Evolutionary conservation across 1,284 basidiomycete genomes (phyloP), one percentile per base, ranked within the genome.

Genomic region (Farysia itapuensis): DNA sequence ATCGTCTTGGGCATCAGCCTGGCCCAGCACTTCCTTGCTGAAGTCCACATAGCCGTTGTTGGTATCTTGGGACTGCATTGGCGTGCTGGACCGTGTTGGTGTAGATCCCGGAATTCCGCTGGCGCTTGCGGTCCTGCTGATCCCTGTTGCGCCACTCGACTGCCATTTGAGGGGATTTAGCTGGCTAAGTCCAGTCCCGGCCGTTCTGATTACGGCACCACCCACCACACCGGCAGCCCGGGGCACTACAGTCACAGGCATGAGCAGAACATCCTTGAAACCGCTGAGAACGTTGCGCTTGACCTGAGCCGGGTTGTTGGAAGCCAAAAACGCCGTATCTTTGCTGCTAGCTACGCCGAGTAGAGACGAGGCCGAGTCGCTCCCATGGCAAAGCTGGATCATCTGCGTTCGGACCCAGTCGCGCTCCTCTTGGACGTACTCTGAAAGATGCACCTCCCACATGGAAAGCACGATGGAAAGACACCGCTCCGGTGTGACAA

Each of bases 191-290:
- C 69, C 63, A 3, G 48, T 58, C 1, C 66, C 69, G 2, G 69
- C 66, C 5, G 69, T 71, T 0, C 60, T 34, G 7, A 67, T 60
- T n/a, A 64, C 57, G 0, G 67, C 70, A 7, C 63, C 58, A 4
- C 64, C 63, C 12, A 90, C 88, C 26, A 79, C 80, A 0, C 78
- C 79, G 28, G 86, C 85, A 5, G 90, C 89, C 8, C 89, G 84
- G 0, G 94, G 94, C 1, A 97, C 92, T 64, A 97, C 95, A 1
- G 91, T 95, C 15, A 97, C 94, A 0, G 94, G 94, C 0, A 96
- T 81, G 0, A 97, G 80, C 1, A 98, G 84, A 0, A 91, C 85
- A 50, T 89, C 86, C 9, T 89, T 89, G 78, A 98, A 97, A 0
- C 89, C 89, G 0, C 89, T 86, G 2, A 98, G 82, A 11, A 97